Conservation (phyloP, 345 rosid genomes). For the Eucalyptus paniculata region DNA sequence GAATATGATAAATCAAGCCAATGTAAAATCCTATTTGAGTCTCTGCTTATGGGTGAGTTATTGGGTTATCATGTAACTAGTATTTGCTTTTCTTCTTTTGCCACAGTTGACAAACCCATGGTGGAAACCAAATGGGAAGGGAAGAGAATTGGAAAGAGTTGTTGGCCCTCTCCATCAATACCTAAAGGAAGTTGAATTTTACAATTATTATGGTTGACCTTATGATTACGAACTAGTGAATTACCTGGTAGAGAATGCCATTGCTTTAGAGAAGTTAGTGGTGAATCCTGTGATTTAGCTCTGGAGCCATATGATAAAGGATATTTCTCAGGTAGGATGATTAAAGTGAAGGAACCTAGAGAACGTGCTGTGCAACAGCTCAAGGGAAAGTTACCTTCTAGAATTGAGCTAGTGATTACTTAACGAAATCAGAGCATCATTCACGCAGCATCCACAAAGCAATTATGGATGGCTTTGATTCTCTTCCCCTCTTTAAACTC, state of each 20-base stretch:
- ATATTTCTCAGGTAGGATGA: background rate
- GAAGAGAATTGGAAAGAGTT: background rate
- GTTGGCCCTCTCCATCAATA: background rate
- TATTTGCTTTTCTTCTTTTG: background rate
- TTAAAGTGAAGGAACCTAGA: background rate
- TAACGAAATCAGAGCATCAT: background rate
- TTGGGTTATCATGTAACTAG: background rate
- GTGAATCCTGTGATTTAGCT: background rate
- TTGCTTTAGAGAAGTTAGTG: background rate
- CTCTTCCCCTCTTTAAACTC: background rate
- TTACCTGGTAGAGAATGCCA: background rate
- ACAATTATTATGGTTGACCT: background rate
- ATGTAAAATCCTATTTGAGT: background rate
- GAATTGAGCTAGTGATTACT: background rate
- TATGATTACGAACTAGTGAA: background rate
- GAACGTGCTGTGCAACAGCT: background rate
- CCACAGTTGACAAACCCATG: background rate
- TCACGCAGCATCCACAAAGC: background rate
- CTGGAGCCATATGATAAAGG: background rate
- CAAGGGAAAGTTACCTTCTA: background rate
- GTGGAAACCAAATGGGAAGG: background rate
- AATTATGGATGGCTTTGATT: background rate
- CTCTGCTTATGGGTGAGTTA: background rate
- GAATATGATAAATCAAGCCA: background rate
- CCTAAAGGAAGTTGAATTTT: background rate